Conservation (phyloP, 169 alveolate genomes). For the Plasmodium fragile region DNA sequence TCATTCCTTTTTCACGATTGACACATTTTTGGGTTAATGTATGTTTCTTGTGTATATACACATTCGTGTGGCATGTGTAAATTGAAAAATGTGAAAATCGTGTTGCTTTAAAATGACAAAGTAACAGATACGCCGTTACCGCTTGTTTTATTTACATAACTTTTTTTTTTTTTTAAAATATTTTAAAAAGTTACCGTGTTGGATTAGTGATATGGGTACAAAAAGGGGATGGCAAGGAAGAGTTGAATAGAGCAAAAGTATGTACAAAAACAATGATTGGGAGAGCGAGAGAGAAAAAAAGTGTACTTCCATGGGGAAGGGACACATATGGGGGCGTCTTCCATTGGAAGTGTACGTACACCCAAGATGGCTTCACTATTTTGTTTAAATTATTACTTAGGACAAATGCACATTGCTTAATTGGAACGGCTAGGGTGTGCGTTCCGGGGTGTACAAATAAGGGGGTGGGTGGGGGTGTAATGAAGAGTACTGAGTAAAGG, state of each 20-base stretch:
- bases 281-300: too few relatives aligned
- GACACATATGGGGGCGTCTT: not conserved
- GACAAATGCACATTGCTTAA: not conserved
- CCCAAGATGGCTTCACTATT: not conserved
- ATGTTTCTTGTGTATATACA: not conserved
- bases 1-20: not conserved
- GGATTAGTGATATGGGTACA: not conserved
- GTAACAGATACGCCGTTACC: not conserved
- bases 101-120: conserved; percentile 2
- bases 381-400: not conserved
- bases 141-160: not conserved
- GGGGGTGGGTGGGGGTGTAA: not conserved
- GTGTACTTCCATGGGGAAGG: not conserved
- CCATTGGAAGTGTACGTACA: not conserved
- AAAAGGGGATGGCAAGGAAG: not conserved
- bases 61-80: not conserved
- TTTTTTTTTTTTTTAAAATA: not conserved
- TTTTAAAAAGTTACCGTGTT: not conserved
- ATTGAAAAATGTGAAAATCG: not conserved
- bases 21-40: not conserved
- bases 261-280: not conserved
- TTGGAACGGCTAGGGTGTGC: not conserved
- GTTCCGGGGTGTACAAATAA: not conserved
- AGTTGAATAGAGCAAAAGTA: not conserved
- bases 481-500: not conserved